Evolutionary conservation across 805 yeast species (phyloP).

Genomic region (Candida awuae): DNA sequence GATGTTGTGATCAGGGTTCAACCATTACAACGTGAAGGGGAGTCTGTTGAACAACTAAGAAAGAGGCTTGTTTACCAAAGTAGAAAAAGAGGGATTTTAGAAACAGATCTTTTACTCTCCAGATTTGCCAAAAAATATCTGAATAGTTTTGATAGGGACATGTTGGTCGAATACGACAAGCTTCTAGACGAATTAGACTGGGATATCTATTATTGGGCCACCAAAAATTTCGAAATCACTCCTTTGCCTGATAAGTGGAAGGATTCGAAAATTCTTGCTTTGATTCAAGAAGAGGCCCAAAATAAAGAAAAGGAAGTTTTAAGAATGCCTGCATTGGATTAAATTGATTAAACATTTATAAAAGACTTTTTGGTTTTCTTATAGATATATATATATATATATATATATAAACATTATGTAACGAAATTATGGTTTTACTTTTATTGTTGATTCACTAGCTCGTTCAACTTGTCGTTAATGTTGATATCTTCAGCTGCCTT

Average conservation of each 20-base stretch:
- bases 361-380: background rate
- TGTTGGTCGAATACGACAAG: conserved; percentile 77
- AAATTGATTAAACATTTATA: no score
- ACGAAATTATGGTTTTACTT: background rate
- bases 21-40: conserved; percentile 74
- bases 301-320: conserved; percentile 65
- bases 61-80: conserved; percentile 90
- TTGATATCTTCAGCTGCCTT: conserved; percentile 11
- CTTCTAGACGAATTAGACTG: conserved; percentile 93
- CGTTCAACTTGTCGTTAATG: conserved; percentile 2
- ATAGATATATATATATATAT: conserved; percentile 1
- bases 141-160: conserved; percentile 46
- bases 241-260: conserved; percentile 88
- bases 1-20: conserved; percentile 56
- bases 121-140: conserved; percentile 78
- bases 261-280: conserved; percentile 50
- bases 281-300: conserved; percentile 65
- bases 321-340: conserved; percentile 73
- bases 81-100: conserved; percentile 91
- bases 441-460: conserved; percentile 1
- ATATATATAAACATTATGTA: background rate
- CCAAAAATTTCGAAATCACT: conserved; percentile 69
- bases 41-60: conserved; percentile 61
- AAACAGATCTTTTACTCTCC: conserved; percentile 78
- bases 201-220: conserved; percentile 99